Base-by-base conservation (phyloP, 805 yeast species). In the Starmerella ratchasimensis region DNA sequence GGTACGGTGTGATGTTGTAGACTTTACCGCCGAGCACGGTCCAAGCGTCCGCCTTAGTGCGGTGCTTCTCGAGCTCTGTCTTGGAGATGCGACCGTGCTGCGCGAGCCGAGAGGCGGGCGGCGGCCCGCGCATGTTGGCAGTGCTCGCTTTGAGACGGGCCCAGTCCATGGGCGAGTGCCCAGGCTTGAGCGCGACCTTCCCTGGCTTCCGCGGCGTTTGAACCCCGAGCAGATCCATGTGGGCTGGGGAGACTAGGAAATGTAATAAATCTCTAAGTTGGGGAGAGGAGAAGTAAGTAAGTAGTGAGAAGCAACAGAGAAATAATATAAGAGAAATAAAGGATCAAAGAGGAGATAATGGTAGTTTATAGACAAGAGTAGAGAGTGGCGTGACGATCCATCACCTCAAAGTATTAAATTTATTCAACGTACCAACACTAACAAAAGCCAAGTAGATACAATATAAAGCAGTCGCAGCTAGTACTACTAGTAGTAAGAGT, bases 141-240 rank as follows among this genome's bases (percentile, higher is more conserved):
- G 68, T 69, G 5, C 66, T 59, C 11, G 60, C 53, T 36, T 72
- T 74, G 20, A 72, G 54, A 7, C 65, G 57, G 11, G 86, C 93
- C 94, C 94, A 82, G 54, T 82, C 94, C 43, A 82, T 57, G 0
- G 93, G 86, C 2, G 94, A 82, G 51, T 75, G 81, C 1, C 93
- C 93, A 0, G 90, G 93, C 30, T 68, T 63, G 14, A 82, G 62
- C 0, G 58, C 64, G 3, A 81, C 86, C 49, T 82, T 44, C 6
- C 36, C 36, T 3, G 42, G 37, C 16, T 32, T 32, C 7, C 35
- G 16, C 37, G 36, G 23, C 34, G 38, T 4, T 29, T 23, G 17
- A 27, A 18, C 5, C 9, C 7, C 10, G 9, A 28, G n/a, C n/a
- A n/a, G n/a, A n/a, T n/a, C n/a, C n/a, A 10, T 7, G 7, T 7